phyloP scores from a whole-genome alignment of 805 yeast genomes.

The Myxozyma kluyveri region DNA sequence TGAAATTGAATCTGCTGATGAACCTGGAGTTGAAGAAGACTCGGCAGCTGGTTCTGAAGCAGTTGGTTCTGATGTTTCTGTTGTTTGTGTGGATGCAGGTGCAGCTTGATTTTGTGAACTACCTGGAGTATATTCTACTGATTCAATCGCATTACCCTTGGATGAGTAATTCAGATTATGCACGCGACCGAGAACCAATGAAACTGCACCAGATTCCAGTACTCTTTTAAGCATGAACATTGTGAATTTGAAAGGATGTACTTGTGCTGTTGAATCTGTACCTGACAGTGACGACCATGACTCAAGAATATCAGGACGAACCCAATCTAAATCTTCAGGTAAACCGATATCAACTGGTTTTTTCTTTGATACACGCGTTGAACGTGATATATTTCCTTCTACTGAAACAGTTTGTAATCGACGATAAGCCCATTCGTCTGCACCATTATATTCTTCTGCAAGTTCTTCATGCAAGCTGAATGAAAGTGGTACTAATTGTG shows the following conservation, averaged over 20 bases:
- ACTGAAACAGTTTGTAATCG: conserved; percentile 79
- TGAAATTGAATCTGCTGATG: conserved; percentile 4
- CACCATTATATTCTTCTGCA: conserved; percentile 78
- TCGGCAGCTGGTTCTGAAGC: conserved; percentile 1
- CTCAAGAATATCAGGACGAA: conserved; percentile 58
- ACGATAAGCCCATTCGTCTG: conserved; percentile 87
- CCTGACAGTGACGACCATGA: conserved; percentile 82
- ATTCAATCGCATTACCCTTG: conserved; percentile 62
- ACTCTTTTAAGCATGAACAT: conserved; percentile 75
- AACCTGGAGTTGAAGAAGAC: conserved; percentile 4
- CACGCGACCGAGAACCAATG: conserved; percentile 80
- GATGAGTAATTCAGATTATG: conserved; percentile 60
- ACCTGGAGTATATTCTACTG: conserved; percentile 44
- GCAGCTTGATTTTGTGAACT: conserved; percentile 46
- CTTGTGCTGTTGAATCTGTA: conserved; percentile 88
- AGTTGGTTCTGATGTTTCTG: conserved; percentile 36
- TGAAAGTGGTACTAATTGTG: conserved; percentile 84
- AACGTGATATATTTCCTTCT: conserved; percentile 66
- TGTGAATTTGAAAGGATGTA: conserved; percentile 94
- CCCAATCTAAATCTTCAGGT: conserved; percentile 79
- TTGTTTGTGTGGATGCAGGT: conserved; percentile 29
- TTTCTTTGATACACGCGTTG: conserved; percentile 20
- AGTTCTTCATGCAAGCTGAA: conserved; percentile 82
- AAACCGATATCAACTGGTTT: conserved; percentile 17
- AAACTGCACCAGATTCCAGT: conserved; percentile 77